Conservation (phyloP, 257 asterid genomes). For the Jasminum sambac region DNA sequence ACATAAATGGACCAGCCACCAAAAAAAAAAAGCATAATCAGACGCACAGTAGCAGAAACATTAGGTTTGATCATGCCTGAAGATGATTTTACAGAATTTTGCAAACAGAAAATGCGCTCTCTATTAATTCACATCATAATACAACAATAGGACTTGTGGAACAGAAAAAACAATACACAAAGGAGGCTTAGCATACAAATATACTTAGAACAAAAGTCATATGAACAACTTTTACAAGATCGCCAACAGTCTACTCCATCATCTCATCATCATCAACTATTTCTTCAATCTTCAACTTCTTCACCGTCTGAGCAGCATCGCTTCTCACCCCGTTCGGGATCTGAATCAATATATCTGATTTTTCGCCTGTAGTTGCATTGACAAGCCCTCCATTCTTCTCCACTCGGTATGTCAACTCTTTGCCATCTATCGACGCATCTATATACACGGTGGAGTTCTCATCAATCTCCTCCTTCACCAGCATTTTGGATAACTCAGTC, state of each 20-base stretch:
- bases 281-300: slow-evolving; percentile 82
- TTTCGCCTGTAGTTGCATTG: slow-evolving; percentile 68
- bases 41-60: too few relatives aligned
- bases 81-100: too few relatives aligned
- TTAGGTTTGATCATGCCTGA: too few relatives aligned
- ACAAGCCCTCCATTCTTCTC: slow-evolving; percentile 88
- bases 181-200: too few relatives aligned
- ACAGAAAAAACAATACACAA: not conserved
- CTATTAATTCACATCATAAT: not conserved
- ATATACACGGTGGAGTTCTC: slow-evolving; percentile 80
- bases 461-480: slow-evolving; percentile 73
- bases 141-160: too few relatives aligned
- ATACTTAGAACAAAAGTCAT: not conserved
- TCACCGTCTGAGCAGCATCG: slow-evolving; percentile 74
- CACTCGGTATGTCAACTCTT: slow-evolving; percentile 49
- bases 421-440: slow-evolving; percentile 49
- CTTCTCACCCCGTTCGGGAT: slow-evolving; percentile 38
- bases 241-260: slow-evolving; percentile 34
- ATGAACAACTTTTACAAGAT: not conserved
- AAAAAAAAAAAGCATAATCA: too few relatives aligned
- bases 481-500: slow-evolving; percentile 81
- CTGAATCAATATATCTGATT: slow-evolving; percentile 73
- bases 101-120: too few relatives aligned
- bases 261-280: slow-evolving; percentile 68
- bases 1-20: too few relatives aligned